Conservation (phyloP, 176 grass and related monocot genomes). For the Zizania latifolia region DNA sequence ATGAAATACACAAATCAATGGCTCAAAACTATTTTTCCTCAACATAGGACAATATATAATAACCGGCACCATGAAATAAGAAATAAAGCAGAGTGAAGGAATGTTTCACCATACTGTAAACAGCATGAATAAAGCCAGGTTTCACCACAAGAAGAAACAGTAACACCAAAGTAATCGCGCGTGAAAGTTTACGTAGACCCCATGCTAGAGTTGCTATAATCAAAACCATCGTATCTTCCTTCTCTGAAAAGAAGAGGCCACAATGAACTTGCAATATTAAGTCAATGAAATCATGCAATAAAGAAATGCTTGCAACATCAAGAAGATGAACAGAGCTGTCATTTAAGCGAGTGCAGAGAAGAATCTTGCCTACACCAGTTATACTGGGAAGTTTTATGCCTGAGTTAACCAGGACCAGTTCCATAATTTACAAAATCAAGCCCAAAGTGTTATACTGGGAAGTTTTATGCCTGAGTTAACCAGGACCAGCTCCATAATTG, state of each 20-base stretch:
- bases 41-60: constrained; percentile 9
- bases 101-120: constrained; percentile 93
- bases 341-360: neutral
- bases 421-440: neutral
- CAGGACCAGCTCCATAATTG: neutral
- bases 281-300: constrained; percentile 9
- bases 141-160: constrained; percentile 95
- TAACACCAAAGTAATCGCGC: constrained; percentile 81
- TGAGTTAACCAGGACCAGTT: neutral
- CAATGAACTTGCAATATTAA: neutral
- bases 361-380: neutral
- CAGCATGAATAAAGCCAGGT: constrained; percentile 93
- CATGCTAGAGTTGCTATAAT: constrained; percentile 91
- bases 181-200: constrained; percentile 88
- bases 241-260: constrained; percentile 52
- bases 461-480: neutral
- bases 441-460: neutral
- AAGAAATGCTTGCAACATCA: constrained; percentile 21
- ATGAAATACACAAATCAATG: neutral
- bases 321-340: neutral
- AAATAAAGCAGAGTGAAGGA: constrained; percentile 44
- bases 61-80: neutral
- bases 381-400: neutral
- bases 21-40: neutral
- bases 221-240: constrained; percentile 82